Evolutionary conservation across 2,329 filamentous ascomycete species (phyloP).

Genomic region (Monosporascus sp.): DNA sequence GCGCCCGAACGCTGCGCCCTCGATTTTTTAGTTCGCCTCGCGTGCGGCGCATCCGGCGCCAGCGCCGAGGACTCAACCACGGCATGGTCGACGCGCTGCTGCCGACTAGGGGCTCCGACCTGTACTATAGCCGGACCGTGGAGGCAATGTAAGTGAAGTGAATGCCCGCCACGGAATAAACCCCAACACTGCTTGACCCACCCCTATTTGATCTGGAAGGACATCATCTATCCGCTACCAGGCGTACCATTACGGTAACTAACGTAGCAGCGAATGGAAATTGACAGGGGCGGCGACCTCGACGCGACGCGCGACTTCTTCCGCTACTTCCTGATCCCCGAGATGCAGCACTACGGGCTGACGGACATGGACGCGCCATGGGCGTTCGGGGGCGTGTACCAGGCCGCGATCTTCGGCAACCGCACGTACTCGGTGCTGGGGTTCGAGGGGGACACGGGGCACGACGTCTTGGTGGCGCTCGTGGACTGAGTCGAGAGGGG

Average conservation of each 20-base stretch:
- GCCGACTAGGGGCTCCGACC: conserved; percentile 28
- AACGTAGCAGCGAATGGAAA: too few species aligned
- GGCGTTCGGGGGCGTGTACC: conserved; percentile 31
- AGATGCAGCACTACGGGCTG: conserved; percentile 44
- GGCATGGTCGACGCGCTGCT: conserved; percentile 38
- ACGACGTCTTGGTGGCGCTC: conserved; percentile 34
- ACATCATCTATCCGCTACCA: too few species aligned
- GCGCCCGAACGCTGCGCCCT: conserved; percentile 40
- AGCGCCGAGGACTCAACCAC: neutral
- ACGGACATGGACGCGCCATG: conserved; percentile 34
- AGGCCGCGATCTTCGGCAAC: conserved; percentile 22
- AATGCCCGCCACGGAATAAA: too few species aligned
- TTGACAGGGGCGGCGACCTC: conserved; percentile 15
- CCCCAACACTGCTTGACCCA: too few species aligned
- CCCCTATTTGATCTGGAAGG: too few species aligned
- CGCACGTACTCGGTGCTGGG: conserved; percentile 30
- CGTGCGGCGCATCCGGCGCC: neutral
- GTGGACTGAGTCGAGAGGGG: conserved; percentile 34
- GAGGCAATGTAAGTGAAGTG: conserved; percentile 12
- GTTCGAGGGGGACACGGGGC: conserved; percentile 25
- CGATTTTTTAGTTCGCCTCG: conserved; percentile 20
- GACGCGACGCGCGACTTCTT: conserved; percentile 43
- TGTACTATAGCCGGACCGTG: conserved; percentile 29
- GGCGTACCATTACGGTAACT: too few species aligned
- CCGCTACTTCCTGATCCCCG: conserved; percentile 47